Evolutionary conservation across 2,329 filamentous ascomycete genomes (phyloP), one percentile per base, ranked within the genome.

Genomic region (Metarhizium humberi): DNA sequence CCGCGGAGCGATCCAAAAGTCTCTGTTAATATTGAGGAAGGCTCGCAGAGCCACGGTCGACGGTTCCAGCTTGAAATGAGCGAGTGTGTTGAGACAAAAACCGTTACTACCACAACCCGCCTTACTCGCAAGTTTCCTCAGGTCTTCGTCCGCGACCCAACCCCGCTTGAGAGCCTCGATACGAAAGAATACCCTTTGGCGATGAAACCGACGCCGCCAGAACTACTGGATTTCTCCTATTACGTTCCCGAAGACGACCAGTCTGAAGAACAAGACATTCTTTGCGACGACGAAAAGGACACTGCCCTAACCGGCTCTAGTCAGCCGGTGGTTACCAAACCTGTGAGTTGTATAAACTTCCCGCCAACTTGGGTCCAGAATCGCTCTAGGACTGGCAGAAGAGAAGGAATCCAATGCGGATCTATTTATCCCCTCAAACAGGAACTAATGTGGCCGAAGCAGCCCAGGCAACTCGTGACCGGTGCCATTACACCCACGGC

Each of bases 171-270:
- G 57, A 80, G 85, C 54, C 82, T 96, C 56, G 91, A 97, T 70
- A 79, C 87, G 14, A 95, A 95, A 69, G 84, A 94, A 63, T 99
- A 95, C 69, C 94, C 94, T 43, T 77, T 99, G 34, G 92, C 92
- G 42, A 80, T 82, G 59, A 85, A 88, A 51, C 87, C 90, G 1
- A 95, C 92, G 1, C 94, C 94, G 2, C 81, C 84, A 16, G 85
- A 88, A 52, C 75, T 99, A 57, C 83, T 84, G 59, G 85, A 84
- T 55, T 87, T 97, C 66, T 85, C 81, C 45, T 92, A 95, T 63
- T 83, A 86, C 38, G 60, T 80, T 52, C 74, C 88, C 40, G 58
- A 58, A 32, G 55, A 63, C 13, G 59, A 59, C n/a, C 18, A 11
- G 29, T 55, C 56, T 42, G 54, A 62, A 8, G 59, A 63, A 6